These are phyloP conservation scores for Vaccinium corymbosum DNA, from an alignment of 148 eudicot species.

Conservation along the genomic window DNA sequence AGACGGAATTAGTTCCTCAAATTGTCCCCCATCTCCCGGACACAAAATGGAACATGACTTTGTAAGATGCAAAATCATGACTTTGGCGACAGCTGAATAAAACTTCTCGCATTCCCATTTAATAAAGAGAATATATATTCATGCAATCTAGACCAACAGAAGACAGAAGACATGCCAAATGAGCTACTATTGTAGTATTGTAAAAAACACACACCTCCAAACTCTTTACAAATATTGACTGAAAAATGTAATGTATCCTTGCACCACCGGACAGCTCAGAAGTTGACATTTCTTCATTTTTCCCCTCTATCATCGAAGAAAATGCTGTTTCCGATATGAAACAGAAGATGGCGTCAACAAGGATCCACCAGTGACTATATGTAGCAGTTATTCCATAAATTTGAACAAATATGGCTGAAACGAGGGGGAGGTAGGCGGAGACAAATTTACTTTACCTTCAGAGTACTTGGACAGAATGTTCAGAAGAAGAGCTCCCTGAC, in stretches of 20 bases:
- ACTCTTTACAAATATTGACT: conserved; percentile 84
- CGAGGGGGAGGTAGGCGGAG: neutral
- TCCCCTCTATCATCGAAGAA: conserved; percentile 91
- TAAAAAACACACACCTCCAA: conserved; percentile 63
- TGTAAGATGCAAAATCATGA: neutral
- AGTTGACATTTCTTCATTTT: conserved; percentile 93
- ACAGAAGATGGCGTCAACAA: conserved; percentile 1
- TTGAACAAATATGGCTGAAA: neutral
- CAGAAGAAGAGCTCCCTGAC: conserved; percentile 81
- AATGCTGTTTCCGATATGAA: conserved; percentile 60
- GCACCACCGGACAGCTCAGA: conserved; percentile 97
- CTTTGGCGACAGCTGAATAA: neutral
- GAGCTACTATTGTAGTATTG: neutral
- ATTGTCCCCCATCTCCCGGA: neutral
- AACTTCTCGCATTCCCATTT: neutral
- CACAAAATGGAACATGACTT: neutral
- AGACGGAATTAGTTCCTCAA: neutral
- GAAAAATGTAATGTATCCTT: conserved; percentile 90
- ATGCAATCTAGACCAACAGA: conserved; percentile 6
- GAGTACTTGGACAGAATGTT: conserved; percentile 87
- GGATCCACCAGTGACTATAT: neutral
- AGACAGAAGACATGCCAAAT: neutral
- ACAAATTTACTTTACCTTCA: conserved; percentile 50
- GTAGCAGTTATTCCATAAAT: neutral
- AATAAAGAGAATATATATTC: neutral